Conservation (phyloP, 2,329 filamentous ascomycete genomes). For the Dactylella cylindrospora region DNA sequence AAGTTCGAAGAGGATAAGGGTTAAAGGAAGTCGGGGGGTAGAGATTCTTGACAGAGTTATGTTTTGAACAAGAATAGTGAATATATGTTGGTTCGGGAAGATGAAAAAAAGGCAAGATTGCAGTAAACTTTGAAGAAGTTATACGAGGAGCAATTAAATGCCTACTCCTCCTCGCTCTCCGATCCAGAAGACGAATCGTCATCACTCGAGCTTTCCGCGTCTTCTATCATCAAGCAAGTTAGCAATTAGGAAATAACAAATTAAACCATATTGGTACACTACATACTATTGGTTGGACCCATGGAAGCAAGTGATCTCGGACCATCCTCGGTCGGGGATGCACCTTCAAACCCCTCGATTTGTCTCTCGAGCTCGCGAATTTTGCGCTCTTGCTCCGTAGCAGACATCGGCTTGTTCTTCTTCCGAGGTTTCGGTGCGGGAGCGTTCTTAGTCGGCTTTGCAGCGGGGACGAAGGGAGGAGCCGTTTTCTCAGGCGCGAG, state of each 20-base stretch:
- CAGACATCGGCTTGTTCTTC: slow-evolving; percentile 78
- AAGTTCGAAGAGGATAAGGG: background rate
- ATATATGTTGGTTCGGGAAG: background rate
- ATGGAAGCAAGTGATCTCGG: slow-evolving; percentile 42
- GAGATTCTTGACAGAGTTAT: background rate
- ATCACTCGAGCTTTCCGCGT: slow-evolving; percentile 38
- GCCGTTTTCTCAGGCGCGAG: slow-evolving; percentile 48
- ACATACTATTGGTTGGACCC: slow-evolving; percentile 37
- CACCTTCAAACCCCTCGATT: slow-evolving; percentile 37
- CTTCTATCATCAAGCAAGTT: slow-evolving; percentile 17
- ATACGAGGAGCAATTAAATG: background rate
- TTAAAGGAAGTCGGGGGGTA: background rate
- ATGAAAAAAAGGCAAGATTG: background rate
- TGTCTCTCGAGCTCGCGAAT: slow-evolving; percentile 62
- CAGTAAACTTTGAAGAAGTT: background rate
- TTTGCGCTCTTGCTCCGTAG: slow-evolving; percentile 68
- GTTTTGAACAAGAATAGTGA: background rate
- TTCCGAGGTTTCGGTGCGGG: slow-evolving; percentile 59
- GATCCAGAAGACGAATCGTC: slow-evolving; percentile 49
- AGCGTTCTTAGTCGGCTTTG: slow-evolving; percentile 55
- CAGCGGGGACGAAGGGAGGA: slow-evolving; percentile 46
- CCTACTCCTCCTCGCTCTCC: slow-evolving; percentile 49
- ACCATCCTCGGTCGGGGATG: slow-evolving; percentile 29
- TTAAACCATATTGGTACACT: background rate
- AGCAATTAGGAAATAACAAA: slow-evolving; percentile 5